Evolutionary conservation across 1,139 yeast genomes (phyloP).

Genomic region (Candida tetrigidarum): DNA sequence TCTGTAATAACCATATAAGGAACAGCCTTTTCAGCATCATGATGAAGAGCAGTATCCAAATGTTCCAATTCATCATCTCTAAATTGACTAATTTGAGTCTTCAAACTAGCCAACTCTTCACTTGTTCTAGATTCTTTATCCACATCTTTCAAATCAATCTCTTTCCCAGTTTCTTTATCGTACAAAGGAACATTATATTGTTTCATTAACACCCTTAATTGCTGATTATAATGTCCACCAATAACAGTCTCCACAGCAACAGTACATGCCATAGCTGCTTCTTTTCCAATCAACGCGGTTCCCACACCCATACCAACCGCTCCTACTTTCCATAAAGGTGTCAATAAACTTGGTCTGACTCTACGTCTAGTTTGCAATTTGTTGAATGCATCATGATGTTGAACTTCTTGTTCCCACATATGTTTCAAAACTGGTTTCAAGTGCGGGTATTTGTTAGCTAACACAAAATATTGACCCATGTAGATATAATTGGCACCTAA

Average conservation of each 20-base stretch:
- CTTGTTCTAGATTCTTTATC: constrained; percentile 35
- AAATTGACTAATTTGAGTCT: constrained; percentile 69
- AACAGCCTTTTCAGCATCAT: constrained; percentile 91
- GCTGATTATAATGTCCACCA: constrained; percentile 94
- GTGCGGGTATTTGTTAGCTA: constrained; percentile 72
- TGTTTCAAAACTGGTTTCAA: constrained; percentile 76
- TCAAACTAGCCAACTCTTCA: constrained; percentile 63
- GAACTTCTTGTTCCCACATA: constrained; percentile 98
- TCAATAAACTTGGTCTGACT: constrained; percentile 86
- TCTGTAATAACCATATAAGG: constrained; percentile 91
- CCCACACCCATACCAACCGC: constrained; percentile 87
- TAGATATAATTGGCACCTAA: constrained; percentile 96
- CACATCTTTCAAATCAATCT: constrained; percentile 26
- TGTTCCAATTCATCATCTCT: constrained; percentile 97
- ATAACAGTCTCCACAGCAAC: constrained; percentile 99
- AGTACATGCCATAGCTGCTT: constrained; percentile 99
- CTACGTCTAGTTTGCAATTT: constrained; percentile 72
- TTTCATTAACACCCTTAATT: constrained; percentile 73
- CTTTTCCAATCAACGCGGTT: constrained; percentile 86
- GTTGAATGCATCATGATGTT: constrained; percentile 87
- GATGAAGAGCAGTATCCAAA: constrained; percentile 87
- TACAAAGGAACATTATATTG: constrained; percentile 54
- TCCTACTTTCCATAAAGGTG: constrained; percentile 93
- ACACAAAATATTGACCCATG: constrained; percentile 84
- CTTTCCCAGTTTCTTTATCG: constrained; percentile 47